A percentile compares a stretch with the other conserved stretches of the same genome.
Evolutionary conservation across 352 stramenopile genomes (phyloP).

Genomic region (Pythium grandisporangium): DNA sequence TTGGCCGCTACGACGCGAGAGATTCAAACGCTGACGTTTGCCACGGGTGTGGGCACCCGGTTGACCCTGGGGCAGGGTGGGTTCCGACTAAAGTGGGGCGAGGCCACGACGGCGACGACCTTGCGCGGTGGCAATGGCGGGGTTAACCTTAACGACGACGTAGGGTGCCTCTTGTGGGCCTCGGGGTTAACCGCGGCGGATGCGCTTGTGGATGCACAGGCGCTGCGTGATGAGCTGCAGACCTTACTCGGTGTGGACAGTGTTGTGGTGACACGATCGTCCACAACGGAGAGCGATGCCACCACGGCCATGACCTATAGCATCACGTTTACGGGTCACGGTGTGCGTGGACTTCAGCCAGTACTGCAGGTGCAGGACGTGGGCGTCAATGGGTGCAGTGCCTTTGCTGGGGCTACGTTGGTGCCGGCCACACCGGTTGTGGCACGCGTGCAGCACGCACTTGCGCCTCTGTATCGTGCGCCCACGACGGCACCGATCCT

Average conservation of each 20-base stretch:
- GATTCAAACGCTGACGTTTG: constrained; percentile 58
- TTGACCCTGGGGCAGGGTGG: constrained; percentile 54
- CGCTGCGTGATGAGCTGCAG: constrained; percentile 59
- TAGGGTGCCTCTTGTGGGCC: constrained; percentile 71
- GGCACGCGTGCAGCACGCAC: constrained; percentile 35
- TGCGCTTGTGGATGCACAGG: constrained; percentile 26
- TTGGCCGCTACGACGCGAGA: constrained; percentile 47
- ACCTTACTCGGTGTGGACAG: constrained; percentile 60
- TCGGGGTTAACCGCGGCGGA: constrained; percentile 35
- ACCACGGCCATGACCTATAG: constrained; percentile 78
- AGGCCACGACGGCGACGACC: constrained; percentile 81
- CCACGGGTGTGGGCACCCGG: constrained; percentile 12
- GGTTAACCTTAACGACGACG: constrained; percentile 58
- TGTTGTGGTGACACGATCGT: constrained; percentile 56
- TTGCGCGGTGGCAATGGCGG: constrained; percentile 64
- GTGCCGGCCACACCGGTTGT: constrained; percentile 5
- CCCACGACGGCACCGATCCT: constrained; percentile 87
- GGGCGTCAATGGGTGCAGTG: constrained; percentile 89
- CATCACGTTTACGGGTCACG: constrained; percentile 87
- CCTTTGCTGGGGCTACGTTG: constrained; percentile 19
- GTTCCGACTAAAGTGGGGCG: constrained; percentile 87
- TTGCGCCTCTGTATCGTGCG: constrained; percentile 84
- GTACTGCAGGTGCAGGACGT: constrained; percentile 82
- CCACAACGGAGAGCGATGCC: constrained; percentile 28
- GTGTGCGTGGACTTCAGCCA: constrained; percentile 87